These are phyloP conservation scores for Erigeron canadensis DNA, from an alignment of 129 eudicot species.

Conservation along the genomic window DNA sequence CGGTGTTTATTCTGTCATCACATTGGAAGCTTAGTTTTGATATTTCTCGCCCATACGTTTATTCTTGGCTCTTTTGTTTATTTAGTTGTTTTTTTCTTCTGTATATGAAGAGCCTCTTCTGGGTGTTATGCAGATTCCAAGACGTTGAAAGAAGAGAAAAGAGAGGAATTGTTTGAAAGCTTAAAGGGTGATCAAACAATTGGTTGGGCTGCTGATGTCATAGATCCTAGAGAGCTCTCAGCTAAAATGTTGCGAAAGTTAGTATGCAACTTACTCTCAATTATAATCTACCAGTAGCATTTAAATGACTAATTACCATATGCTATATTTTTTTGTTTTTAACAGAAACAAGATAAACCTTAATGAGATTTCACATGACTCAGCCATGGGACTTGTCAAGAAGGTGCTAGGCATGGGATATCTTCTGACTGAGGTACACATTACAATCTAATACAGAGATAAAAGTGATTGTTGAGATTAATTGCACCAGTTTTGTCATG, in stretches of 20 bases:
- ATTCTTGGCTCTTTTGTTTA: neutral
- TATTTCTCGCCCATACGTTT: neutral
- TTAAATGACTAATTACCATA: neutral
- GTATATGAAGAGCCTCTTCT: constrained; percentile 7
- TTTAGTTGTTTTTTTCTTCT: neutral
- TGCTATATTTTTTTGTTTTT: constrained; percentile 16
- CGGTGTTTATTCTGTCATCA: neutral
- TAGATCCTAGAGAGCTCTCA: constrained; percentile 89
- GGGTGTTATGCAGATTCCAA: constrained; percentile 64
- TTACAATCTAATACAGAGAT: neutral
- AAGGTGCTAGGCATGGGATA: constrained; percentile 65
- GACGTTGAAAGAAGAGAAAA: constrained; percentile 93
- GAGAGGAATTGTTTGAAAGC: constrained; percentile 82
- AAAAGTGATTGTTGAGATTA: neutral
- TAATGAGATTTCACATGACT: constrained; percentile 89
- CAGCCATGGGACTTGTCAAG: constrained; percentile 89
- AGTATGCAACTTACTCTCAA: constrained; percentile 29
- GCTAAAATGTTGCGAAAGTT: constrained; percentile 94
- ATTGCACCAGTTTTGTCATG: neutral
- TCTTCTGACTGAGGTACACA: constrained; percentile 82
- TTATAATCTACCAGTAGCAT: neutral
- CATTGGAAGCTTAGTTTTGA: neutral
- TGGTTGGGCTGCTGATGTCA: constrained; percentile 98
- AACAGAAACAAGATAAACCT: constrained; percentile 86
- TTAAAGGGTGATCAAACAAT: constrained; percentile 71